phyloP scores from a whole-genome alignment of 768 basidiomycete species.

The Psilocybe subaeruginosa region DNA sequence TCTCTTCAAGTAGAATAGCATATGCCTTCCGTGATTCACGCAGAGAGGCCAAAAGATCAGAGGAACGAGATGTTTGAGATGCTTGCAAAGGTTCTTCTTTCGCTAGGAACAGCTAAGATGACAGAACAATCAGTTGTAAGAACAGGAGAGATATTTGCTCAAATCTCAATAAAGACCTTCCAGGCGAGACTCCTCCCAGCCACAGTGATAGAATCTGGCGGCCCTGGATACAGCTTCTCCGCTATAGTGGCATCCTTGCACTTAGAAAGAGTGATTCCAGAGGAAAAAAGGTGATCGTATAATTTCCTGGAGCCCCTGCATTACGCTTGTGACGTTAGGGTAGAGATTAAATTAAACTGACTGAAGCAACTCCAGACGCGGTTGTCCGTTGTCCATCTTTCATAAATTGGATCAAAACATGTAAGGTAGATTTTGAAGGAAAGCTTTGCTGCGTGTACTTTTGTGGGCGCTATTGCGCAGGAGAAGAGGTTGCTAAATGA shows the following conservation, averaged over 20 bases:
- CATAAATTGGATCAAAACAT: conserved; percentile 1
- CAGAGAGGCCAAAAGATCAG: conserved; percentile 44
- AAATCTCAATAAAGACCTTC: conserved; percentile 59
- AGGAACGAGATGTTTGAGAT: conserved; percentile 40
- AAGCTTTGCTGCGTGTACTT: neutral
- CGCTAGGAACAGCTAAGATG: conserved; percentile 65
- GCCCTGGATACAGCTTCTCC: conserved; percentile 55
- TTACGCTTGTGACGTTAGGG: conserved; percentile 14
- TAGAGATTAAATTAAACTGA: conserved; percentile 12
- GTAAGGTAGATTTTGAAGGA: neutral
- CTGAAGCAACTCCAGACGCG: conserved; percentile 22
- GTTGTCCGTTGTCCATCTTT: conserved; percentile 14
- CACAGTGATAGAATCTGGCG: conserved; percentile 47
- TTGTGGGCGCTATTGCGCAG: neutral
- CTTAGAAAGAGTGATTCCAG: conserved; percentile 59
- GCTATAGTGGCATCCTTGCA: conserved; percentile 67
- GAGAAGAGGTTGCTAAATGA: neutral
- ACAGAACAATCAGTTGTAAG: conserved; percentile 20
- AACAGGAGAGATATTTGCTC: conserved; percentile 13
- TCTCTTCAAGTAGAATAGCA: conserved; percentile 58
- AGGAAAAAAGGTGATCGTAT: conserved; percentile 51
- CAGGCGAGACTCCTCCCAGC: conserved; percentile 82
- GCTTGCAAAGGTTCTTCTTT: conserved; percentile 66
- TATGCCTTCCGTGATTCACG: conserved; percentile 59
- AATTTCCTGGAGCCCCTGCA: conserved; percentile 31